These are phyloP conservation scores for Oehlia diaphana DNA, from an alignment of 192 early-diverging fungal genomes.

Conservation along the genomic window DNA sequence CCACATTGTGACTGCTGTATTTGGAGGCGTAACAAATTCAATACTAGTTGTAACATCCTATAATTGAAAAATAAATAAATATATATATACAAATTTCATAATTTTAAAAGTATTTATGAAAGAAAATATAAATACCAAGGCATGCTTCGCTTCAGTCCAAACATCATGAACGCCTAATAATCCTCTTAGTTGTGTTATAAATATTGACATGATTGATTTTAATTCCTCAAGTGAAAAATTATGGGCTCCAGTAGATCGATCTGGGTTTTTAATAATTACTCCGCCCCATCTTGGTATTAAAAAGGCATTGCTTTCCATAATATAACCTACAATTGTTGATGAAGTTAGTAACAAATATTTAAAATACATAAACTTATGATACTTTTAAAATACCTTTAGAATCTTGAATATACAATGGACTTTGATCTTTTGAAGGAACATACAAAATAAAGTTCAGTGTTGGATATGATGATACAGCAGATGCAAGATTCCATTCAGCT, in stretches of 20 bases:
- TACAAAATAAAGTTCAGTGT: slow-evolving; percentile 92
- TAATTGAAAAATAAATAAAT: neutral
- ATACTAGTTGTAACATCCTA: slow-evolving; percentile 34
- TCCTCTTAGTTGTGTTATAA: slow-evolving; percentile 77
- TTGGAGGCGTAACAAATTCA: slow-evolving; percentile 42
- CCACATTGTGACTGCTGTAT: slow-evolving; percentile 74
- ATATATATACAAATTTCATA: neutral
- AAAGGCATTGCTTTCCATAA: slow-evolving; percentile 75
- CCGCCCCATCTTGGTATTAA: slow-evolving; percentile 96
- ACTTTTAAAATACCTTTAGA: slow-evolving; percentile 41
- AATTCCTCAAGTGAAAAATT: slow-evolving; percentile 53
- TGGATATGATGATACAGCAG: slow-evolving; percentile 75
- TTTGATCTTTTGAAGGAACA: slow-evolving; percentile 66
- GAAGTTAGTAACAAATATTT: neutral
- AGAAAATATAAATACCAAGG: neutral
- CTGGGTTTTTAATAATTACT: slow-evolving; percentile 70
- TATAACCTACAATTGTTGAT: slow-evolving; percentile 33
- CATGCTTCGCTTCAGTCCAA: neutral
- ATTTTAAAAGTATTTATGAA: neutral
- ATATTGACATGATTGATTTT: slow-evolving; percentile 75
- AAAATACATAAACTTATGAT: neutral
- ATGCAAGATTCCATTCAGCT: slow-evolving; percentile 96
- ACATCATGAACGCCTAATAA: slow-evolving; percentile 78
- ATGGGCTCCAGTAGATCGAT: slow-evolving; percentile 28
- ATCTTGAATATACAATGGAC: slow-evolving; percentile 71